Percentiles rank a stretch among this genome's conserved stretches.
phyloP scores from a whole-genome alignment of 2,329 filamentous ascomycete species.

The Leptographium galeiforme region DNA sequence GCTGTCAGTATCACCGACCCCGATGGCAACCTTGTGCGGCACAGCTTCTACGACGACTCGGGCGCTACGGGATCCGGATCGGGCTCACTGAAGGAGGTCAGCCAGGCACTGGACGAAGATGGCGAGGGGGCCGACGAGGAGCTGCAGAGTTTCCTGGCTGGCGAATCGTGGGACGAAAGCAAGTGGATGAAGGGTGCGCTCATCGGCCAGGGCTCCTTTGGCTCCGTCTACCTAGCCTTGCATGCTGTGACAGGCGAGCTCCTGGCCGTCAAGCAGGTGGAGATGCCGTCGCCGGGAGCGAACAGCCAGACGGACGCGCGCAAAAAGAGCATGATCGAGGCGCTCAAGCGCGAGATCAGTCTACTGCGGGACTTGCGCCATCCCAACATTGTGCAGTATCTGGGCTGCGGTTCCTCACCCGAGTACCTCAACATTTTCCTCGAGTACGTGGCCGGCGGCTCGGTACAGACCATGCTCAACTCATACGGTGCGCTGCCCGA shows the following conservation, averaged over 20 bases:
- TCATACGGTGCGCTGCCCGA: conserved; percentile 93
- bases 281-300: conserved; percentile 66
- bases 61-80: conserved; percentile 28
- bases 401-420: conserved; percentile 84
- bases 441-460: conserved; percentile 94
- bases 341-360: conserved; percentile 90
- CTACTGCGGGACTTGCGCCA: conserved; percentile 89
- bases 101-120: conserved; percentile 74
- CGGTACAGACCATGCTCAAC: conserved; percentile 96
- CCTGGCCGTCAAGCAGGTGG: conserved; percentile 96
- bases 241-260: conserved; percentile 95
- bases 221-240: conserved; percentile 85
- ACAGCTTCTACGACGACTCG: conserved; percentile 71
- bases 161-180: conserved; percentile 89
- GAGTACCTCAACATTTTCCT: conserved; percentile 98
- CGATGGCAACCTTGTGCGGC: conserved; percentile 54
- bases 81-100: conserved; percentile 71
- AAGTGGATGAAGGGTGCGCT: conserved; percentile 99
- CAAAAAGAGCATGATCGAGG: conserved; percentile 97
- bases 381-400: conserved; percentile 94
- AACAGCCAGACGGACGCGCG: conserved; percentile 73
- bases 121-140: conserved; percentile 87
- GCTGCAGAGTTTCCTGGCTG: conserved; percentile 76
- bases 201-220: conserved; percentile 94
- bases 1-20: conserved; percentile 65